Percentiles rank a stretch among this genome's conserved stretches.
Evolutionary conservation across 257 asterid genomes (phyloP).

Genomic region (Echium plantagineum): DNA sequence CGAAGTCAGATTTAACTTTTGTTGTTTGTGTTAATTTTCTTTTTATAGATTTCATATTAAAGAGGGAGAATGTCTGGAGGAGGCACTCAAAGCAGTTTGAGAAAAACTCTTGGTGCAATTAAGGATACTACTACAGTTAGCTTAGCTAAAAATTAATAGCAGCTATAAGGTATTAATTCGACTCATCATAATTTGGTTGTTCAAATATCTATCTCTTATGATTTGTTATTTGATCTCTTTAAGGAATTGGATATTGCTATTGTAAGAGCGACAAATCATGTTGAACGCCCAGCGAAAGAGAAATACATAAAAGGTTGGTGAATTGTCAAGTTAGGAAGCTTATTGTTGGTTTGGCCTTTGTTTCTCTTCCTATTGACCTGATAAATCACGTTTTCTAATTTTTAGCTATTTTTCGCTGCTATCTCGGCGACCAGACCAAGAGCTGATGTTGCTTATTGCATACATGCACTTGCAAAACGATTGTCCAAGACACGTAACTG

Average conservation of each 20-base stretch:
- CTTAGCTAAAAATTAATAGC: slow-evolving; percentile 90
- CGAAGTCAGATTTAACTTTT: slow-evolving; percentile 12
- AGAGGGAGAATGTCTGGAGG: slow-evolving; percentile 68
- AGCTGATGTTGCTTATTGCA: slow-evolving; percentile 98
- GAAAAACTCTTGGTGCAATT: slow-evolving; percentile 92
- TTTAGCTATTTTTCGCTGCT: slow-evolving; percentile 85
- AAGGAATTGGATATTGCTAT: slow-evolving; percentile 95
- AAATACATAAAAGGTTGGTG: slow-evolving; percentile 71
- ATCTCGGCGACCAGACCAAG: slow-evolving; percentile 90
- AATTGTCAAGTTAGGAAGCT: neutral
- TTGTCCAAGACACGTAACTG: slow-evolving; percentile 87
- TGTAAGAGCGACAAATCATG: slow-evolving; percentile 97
- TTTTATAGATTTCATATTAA: slow-evolving; percentile 21
- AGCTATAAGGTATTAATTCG: slow-evolving; percentile 60
- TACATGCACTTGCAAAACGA: slow-evolving; percentile 90
- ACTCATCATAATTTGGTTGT: neutral
- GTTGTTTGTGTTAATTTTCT: slow-evolving; percentile 9
- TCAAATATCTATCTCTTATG: slow-evolving; percentile 6
- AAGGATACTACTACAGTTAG: slow-evolving; percentile 93
- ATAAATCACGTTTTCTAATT: slow-evolving; percentile 15
- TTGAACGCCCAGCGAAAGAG: slow-evolving; percentile 93
- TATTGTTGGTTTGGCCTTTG: neutral
- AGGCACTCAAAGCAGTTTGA: slow-evolving; percentile 70
- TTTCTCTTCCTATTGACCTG: slow-evolving; percentile 11
- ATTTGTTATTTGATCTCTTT: slow-evolving; percentile 1